Evolutionary conservation across 345 rosid genomes (phyloP).

Genomic region (Eucalyptus pauciflora): DNA sequence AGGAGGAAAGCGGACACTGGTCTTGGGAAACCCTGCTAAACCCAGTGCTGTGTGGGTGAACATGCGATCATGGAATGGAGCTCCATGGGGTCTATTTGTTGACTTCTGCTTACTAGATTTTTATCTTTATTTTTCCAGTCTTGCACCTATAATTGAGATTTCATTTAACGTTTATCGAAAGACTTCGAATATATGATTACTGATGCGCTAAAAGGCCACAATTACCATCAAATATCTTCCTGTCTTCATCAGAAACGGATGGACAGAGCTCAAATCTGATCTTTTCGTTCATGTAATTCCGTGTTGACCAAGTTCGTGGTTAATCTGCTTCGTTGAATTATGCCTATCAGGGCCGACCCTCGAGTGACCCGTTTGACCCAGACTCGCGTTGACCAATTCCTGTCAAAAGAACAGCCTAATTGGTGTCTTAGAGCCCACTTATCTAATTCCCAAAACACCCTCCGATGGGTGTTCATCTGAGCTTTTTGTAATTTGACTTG

Average conservation of each 20-base stretch:
- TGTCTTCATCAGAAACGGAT: neutral
- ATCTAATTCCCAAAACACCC: neutral
- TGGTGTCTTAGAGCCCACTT: neutral
- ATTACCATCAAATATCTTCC: neutral
- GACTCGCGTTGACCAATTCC: neutral
- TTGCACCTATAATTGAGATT: neutral
- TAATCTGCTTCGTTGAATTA: neutral
- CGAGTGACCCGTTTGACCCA: neutral
- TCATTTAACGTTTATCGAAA: neutral
- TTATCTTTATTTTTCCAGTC: neutral
- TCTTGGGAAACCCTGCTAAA: neutral
- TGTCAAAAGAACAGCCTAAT: neutral
- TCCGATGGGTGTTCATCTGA: neutral
- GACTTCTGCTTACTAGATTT: neutral
- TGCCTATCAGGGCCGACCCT: neutral
- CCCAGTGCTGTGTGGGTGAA: neutral
- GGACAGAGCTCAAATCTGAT: neutral
- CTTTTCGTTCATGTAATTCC: neutral
- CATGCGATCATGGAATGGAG: neutral
- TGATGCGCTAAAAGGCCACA: neutral
- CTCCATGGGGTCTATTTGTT: neutral
- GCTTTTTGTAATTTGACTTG: neutral
- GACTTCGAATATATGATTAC: neutral
- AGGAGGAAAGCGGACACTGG: neutral
- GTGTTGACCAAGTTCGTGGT: neutral